Evolutionary conservation across 2,329 filamentous ascomycete genomes (phyloP).

Genomic region (Xylaria polymorpha): DNA sequence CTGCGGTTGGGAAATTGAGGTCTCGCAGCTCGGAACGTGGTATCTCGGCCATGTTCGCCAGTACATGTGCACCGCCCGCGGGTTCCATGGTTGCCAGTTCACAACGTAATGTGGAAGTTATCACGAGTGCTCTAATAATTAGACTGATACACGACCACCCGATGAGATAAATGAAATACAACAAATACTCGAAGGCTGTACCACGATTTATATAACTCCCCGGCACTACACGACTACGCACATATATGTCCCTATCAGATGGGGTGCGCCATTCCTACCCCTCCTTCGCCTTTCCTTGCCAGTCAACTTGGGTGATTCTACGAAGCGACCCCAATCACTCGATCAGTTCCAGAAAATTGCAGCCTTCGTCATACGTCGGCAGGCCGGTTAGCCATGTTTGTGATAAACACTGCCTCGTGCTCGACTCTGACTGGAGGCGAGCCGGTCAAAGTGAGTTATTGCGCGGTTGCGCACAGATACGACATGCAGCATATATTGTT

Average conservation of each 20-base stretch:
- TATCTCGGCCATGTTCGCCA: background rate
- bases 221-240: background rate
- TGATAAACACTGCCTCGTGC: background rate
- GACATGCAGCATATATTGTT: background rate
- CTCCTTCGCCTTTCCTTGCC: background rate
- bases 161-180: background rate
- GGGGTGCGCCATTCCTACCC: background rate
- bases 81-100: too few species aligned
- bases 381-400: background rate
- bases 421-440: background rate
- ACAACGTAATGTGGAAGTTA: background rate
- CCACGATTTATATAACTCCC: background rate
- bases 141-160: background rate
- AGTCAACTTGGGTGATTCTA: background rate
- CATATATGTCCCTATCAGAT: background rate
- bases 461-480: background rate
- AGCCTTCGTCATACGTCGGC: background rate
- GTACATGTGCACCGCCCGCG: too few species aligned
- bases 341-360: background rate
- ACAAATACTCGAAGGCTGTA: background rate
- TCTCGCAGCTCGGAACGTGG: background rate
- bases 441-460: background rate
- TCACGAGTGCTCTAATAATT: background rate
- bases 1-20: background rate
- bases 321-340: background rate